Percentiles rank a stretch among this genome's conserved stretches.
Conservation (phyloP, 192 early-diverging fungal genomes). For the Allomyces arbusculus region DNA sequence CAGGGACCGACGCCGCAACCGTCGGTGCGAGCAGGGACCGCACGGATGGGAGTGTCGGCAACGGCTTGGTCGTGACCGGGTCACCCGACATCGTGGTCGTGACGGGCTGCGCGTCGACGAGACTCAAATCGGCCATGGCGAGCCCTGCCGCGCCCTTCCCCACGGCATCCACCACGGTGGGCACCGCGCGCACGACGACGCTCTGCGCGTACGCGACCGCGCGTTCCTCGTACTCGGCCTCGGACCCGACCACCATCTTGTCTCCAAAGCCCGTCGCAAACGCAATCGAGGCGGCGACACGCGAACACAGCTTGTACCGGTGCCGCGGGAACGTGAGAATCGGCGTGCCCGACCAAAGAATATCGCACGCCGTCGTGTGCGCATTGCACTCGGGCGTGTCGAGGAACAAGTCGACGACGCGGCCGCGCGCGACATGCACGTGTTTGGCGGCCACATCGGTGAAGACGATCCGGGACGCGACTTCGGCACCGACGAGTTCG, state of each 20-base stretch:
- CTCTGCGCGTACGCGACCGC: constrained; percentile 38
- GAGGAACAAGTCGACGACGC: constrained; percentile 75
- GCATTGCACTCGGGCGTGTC: constrained; percentile 95
- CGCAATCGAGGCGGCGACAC: constrained; percentile 72
- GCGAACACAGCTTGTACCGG: constrained; percentile 72
- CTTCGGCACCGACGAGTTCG: constrained; percentile 51
- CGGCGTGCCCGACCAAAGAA: constrained; percentile 83
- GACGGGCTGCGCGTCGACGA: neutral
- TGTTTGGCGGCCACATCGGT: constrained; percentile 71
- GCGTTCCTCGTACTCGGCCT: constrained; percentile 40
- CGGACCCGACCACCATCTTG: constrained; percentile 41
- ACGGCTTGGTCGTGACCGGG: too few species aligned
- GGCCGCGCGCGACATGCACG: constrained; percentile 75
- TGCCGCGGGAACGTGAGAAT: constrained; percentile 74
- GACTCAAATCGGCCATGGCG: neutral
- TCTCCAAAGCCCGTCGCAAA: constrained; percentile 54
- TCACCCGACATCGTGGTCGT: too few species aligned
- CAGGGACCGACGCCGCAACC: neutral
- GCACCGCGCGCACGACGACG: constrained; percentile 1
- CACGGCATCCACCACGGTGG: neutral
- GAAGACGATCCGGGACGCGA: constrained; percentile 64
- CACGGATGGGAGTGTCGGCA: neutral
- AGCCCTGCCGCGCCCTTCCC: neutral
- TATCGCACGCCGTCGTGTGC: constrained; percentile 87
- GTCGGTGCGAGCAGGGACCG: neutral